phyloP scores from a whole-genome alignment of 768 basidiomycete genomes.

The Mrakia hoshinonis region DNA sequence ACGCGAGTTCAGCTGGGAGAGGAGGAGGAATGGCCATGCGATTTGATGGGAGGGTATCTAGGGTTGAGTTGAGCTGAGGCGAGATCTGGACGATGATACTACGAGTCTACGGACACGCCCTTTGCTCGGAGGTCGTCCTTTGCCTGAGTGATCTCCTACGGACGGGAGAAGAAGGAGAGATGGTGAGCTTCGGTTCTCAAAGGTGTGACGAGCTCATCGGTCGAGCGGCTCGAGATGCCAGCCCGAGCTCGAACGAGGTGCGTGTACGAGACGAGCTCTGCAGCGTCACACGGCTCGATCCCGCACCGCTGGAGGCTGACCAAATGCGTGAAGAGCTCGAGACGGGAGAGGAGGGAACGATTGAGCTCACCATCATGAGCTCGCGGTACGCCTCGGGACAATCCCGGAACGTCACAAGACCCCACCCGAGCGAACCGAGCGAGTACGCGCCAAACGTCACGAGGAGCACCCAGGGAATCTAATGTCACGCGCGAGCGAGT shows the following conservation, averaged over 20 bases:
- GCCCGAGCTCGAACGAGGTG: slow-evolving; percentile 11
- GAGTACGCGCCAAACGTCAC: slow-evolving; percentile 72
- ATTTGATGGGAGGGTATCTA: no score
- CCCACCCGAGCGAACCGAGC: slow-evolving; percentile 66
- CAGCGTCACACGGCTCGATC: not conserved
- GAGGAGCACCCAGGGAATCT: slow-evolving; percentile 77
- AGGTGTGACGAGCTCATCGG: no score
- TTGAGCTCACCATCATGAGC: slow-evolving; percentile 51
- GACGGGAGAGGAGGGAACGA: not conserved
- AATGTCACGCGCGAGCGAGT: not conserved
- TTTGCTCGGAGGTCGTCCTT: slow-evolving; percentile 53
- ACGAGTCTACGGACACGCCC: slow-evolving; percentile 56
- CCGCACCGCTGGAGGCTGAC: not conserved
- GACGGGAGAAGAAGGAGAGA: no score
- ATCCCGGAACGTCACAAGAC: slow-evolving; percentile 62
- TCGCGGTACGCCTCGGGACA: slow-evolving; percentile 72
- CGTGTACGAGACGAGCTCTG: not conserved
- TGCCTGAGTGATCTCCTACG: slow-evolving; percentile 55
- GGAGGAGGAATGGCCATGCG: no score
- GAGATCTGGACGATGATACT: not conserved
- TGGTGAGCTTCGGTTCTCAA: no score
- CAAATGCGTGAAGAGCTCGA: not conserved
- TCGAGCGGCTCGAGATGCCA: no score
- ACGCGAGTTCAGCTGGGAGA: no score
- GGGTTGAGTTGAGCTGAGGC: no score